These are phyloP conservation scores for Ogataea glucozyma DNA, from an alignment of 805 yeast genomes.

Conservation along the genomic window DNA sequence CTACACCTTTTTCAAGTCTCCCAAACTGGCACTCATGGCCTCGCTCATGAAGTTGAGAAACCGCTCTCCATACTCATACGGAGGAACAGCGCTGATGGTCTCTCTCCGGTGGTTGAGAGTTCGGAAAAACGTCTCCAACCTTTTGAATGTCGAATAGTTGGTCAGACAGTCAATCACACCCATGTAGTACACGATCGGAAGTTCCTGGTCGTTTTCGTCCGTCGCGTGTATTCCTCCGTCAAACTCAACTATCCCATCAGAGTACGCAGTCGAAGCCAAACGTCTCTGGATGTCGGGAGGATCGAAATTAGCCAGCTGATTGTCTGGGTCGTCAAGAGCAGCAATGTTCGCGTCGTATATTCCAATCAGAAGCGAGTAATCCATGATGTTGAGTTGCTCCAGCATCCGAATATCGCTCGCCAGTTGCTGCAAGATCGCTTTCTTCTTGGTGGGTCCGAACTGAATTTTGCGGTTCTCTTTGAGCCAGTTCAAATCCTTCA, in stretches of 20 bases:
- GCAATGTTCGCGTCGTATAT: conserved; percentile 74
- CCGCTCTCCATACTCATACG: conserved; percentile 85
- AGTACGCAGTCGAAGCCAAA: conserved; percentile 16
- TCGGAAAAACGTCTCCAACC: conserved; percentile 84
- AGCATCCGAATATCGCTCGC: conserved; percentile 73
- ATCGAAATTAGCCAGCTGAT: conserved; percentile 25
- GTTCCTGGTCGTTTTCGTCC: conserved; percentile 58
- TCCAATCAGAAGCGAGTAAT: conserved; percentile 87
- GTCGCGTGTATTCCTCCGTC: conserved; percentile 87
- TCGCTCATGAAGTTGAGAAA: conserved; percentile 66
- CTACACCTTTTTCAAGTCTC: no score
- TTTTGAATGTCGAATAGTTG: conserved; percentile 68
- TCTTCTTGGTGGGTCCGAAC: conserved; percentile 71
- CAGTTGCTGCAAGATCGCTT: conserved; percentile 65
- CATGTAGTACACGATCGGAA: conserved; percentile 74
- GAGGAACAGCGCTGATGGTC: conserved; percentile 86
- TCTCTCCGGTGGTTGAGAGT: conserved; percentile 65
- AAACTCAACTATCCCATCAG: conserved; percentile 23
- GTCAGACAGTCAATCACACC: conserved; percentile 96
- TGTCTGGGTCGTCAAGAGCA: conserved; percentile 35
- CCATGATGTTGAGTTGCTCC: conserved; percentile 85
- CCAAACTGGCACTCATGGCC: conserved; percentile 19
- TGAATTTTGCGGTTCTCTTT: conserved; percentile 61
- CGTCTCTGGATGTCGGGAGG: conserved; percentile 26
- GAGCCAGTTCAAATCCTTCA: conserved; percentile 89